Base-by-base conservation (phyloP, 169 alveolate genomes). In the Eimeria praecox region DNA sequence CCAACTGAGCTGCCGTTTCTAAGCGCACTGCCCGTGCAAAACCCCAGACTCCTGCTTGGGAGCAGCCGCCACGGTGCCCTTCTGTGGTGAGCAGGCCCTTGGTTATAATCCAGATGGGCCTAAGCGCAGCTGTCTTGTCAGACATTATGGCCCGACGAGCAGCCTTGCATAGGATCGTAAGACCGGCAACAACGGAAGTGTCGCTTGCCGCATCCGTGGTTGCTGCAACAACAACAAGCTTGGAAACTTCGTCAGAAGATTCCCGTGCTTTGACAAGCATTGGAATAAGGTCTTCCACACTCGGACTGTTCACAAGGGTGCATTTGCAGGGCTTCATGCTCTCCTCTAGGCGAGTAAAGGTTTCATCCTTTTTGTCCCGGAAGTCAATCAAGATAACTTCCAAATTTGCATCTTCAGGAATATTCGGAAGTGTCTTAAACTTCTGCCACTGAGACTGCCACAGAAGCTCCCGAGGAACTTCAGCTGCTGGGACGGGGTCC, bases 31-130 rank as follows among this genome's bases (percentile, higher is more conserved):
- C 89, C 27, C 96, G 93, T 12, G 96, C 97, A 33, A 96, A 89
- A n/a, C 97, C 97, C 98, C 98, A 97, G 73, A 96, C 54, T 0
- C 98, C 98, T 3, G 98, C 96, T 40, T 97, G 96, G 40, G 75
- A 49, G 62, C 97, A 97, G 46, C 89, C 89, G 27, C 49, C 89
- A 49, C 44, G 59, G 22, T 9, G 24, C 20, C 89, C 66, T 20
- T 46, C 66, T 18, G 89, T 44, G 14, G 89, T n/a, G 66, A 44
- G 46, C 30, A 80, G 64, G 64, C 66, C 66, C 24, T 33, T 14
- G 30, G 93, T 92, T 16, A 78, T 33, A 59, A 66, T 38, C 92
- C 96, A 92, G 18, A 80, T 44, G 64, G 89, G 89, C n/a, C 66
- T 42, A 0, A 80, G 59, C 59, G 46, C 89, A 40, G 89, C 66